These are phyloP conservation scores for Lichtheimia hyalospora DNA, from an alignment of 371 early-diverging fungal species.

Conservation along the genomic window DNA sequence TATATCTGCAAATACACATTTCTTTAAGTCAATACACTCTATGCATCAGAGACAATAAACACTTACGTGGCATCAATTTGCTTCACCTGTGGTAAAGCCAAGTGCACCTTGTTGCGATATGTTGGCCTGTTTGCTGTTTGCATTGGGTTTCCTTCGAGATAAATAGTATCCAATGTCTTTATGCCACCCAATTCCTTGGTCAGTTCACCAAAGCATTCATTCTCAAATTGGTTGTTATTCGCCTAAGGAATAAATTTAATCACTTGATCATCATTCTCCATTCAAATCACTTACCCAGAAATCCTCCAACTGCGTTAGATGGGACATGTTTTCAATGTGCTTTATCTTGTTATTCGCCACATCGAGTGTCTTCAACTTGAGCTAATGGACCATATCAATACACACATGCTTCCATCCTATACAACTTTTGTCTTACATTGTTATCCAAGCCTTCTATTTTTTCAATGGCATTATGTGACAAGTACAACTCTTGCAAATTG, in stretches of 20 bases:
- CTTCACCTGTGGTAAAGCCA: slow-evolving; percentile 80
- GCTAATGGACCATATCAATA: slow-evolving; percentile 22
- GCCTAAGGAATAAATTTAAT: slow-evolving; percentile 42
- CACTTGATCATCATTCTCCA: too few relatives aligned
- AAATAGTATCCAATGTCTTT: slow-evolving; percentile 76
- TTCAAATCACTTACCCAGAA: slow-evolving; percentile 72
- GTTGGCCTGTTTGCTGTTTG: slow-evolving; percentile 74
- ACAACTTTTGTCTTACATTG: slow-evolving; percentile 68
- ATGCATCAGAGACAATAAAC: background rate
- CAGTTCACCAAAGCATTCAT: slow-evolving; percentile 72
- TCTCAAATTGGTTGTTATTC: slow-evolving; percentile 75
- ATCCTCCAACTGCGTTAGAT: slow-evolving; percentile 76
- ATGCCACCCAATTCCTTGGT: slow-evolving; percentile 69
- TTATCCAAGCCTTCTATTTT: slow-evolving; percentile 72
- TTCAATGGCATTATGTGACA: slow-evolving; percentile 85
- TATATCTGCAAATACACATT: background rate
- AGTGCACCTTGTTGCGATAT: slow-evolving; percentile 88
- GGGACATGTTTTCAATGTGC: slow-evolving; percentile 75
- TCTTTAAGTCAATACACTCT: too few relatives aligned
- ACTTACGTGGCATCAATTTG: slow-evolving; percentile 90
- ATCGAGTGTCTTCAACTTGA: slow-evolving; percentile 77
- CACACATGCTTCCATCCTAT: background rate
- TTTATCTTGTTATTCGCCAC: slow-evolving; percentile 80
- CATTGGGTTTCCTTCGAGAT: slow-evolving; percentile 94
- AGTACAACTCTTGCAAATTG: slow-evolving; percentile 84